A percentile compares a stretch with the other conserved stretches of the same genome.
These are phyloP conservation scores for Tuber brumale DNA, from an alignment of 495 filamentous ascomycete genomes.

Conservation along the genomic window DNA sequence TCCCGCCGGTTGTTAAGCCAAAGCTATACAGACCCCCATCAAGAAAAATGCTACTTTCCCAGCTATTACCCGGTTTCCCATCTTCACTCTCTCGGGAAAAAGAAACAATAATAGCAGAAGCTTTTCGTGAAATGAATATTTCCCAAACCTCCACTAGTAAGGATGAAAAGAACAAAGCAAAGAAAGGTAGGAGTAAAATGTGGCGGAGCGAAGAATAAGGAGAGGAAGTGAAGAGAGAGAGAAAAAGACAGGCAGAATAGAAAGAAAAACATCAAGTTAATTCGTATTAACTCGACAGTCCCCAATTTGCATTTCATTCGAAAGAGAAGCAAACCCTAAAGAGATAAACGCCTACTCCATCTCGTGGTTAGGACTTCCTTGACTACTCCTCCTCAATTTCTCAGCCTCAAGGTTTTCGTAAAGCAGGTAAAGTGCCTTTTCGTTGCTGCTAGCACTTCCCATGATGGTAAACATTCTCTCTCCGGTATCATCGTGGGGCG, in stretches of 20 bases:
- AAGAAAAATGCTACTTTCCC: neutral
- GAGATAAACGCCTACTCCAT: constrained; percentile 26
- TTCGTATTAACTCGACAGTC: constrained; percentile 7
- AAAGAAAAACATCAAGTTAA: constrained; percentile 15
- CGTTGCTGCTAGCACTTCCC: constrained; percentile 82
- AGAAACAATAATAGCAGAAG: constrained; percentile 3
- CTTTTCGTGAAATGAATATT: neutral
- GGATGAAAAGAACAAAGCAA: constrained; percentile 17
- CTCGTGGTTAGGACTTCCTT: constrained; percentile 23
- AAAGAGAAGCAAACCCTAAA: neutral
- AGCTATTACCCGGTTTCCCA: neutral
- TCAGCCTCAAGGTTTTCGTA: constrained; percentile 99
- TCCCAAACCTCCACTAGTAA: constrained; percentile 17
- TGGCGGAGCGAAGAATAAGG: neutral
- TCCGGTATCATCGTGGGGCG: constrained; percentile 91
- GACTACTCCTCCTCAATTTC: constrained; percentile 70
- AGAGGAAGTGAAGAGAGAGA: neutral
- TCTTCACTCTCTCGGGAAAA: neutral
- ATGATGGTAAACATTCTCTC: constrained; percentile 99
- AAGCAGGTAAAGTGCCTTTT: constrained; percentile 88
- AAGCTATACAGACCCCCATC: constrained; percentile 1
- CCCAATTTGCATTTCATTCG: constrained; percentile 21
- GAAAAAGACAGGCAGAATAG: constrained; percentile 12
- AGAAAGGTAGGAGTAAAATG: constrained; percentile 26
- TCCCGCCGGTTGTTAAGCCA: constrained; percentile 3